A percentile compares a stretch with the other conserved stretches of the same genome.
phyloP scores from a whole-genome alignment of 371 early-diverging fungal genomes.

The Coemansia sp. region DNA sequence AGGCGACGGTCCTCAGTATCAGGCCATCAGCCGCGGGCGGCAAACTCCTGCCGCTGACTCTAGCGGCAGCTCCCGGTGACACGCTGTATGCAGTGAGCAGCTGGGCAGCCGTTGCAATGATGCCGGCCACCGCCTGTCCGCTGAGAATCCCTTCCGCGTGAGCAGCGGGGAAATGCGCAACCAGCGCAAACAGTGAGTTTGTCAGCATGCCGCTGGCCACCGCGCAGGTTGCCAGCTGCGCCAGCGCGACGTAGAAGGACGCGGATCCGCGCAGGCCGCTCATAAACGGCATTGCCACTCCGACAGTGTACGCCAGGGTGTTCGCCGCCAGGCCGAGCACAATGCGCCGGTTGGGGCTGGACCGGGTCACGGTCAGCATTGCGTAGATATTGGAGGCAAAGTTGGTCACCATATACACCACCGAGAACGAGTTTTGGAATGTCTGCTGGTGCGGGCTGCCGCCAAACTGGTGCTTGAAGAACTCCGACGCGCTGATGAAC shows the following conservation, averaged over 20 bases:
- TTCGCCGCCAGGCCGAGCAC: conserved; percentile 54
- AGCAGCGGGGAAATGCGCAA: conserved; percentile 66
- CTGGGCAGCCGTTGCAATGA: conserved; percentile 46
- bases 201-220: conserved; percentile 65
- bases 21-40: conserved; percentile 16
- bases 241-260: conserved; percentile 62
- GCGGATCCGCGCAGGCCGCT: conserved; percentile 26
- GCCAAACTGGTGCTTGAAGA: conserved; percentile 63
- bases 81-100: conserved; percentile 49
- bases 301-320: conserved; percentile 50
- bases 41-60: background rate
- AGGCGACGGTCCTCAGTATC: conserved; percentile 38
- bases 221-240: conserved; percentile 62
- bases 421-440: conserved; percentile 78
- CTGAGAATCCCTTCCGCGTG: conserved; percentile 73
- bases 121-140: conserved; percentile 55
- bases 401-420: conserved; percentile 63
- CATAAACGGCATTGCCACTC: conserved; percentile 51
- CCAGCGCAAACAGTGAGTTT: conserved; percentile 72
- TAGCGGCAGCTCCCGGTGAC: background rate
- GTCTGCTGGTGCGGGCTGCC: conserved; percentile 60
- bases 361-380: conserved; percentile 57
- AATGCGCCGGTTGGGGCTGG: conserved; percentile 46
- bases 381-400: conserved; percentile 58
- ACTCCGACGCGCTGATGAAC: conserved; percentile 76